Evolutionary conservation across 371 early-diverging fungal genomes (phyloP).

Genomic region (Circinella minor): DNA sequence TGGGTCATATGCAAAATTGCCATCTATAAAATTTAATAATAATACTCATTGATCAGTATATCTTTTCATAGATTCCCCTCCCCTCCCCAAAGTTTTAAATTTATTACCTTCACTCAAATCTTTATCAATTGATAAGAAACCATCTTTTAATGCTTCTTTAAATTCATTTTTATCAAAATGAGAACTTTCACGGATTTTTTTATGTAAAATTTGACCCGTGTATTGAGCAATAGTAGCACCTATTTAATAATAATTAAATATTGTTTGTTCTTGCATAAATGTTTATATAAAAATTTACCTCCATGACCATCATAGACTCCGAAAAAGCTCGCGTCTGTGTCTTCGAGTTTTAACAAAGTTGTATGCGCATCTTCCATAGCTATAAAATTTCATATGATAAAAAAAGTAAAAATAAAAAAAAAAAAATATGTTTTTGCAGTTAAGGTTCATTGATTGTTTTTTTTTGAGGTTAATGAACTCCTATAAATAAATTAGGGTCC

Average conservation of each 20-base stretch:
- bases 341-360: constrained; percentile 73
- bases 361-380: constrained; percentile 99
- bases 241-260: constrained; percentile 17
- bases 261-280: neutral
- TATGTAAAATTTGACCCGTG: constrained; percentile 81
- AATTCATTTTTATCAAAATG: constrained; percentile 74
- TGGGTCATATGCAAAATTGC: constrained; percentile 72
- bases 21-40: constrained; percentile 50
- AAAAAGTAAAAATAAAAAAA: neutral
- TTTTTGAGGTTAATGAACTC: too few relatives aligned
- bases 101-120: constrained; percentile 74
- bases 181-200: constrained; percentile 66
- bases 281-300: constrained; percentile 55
- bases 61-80: neutral
- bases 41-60: neutral
- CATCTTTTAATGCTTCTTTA: constrained; percentile 76
- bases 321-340: constrained; percentile 78
- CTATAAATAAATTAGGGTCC: too few relatives aligned
- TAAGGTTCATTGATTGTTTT: neutral
- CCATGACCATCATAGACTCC: constrained; percentile 98
- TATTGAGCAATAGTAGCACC: constrained; percentile 86
- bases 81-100: neutral
- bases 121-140: constrained; percentile 82
- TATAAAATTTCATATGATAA: constrained; percentile 30
- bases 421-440: too few relatives aligned